Percentiles rank a stretch among this genome's conserved stretches.
phyloP scores from a whole-genome alignment of 352 stramenopile genomes.

The Globisporangium spinosum region DNA sequence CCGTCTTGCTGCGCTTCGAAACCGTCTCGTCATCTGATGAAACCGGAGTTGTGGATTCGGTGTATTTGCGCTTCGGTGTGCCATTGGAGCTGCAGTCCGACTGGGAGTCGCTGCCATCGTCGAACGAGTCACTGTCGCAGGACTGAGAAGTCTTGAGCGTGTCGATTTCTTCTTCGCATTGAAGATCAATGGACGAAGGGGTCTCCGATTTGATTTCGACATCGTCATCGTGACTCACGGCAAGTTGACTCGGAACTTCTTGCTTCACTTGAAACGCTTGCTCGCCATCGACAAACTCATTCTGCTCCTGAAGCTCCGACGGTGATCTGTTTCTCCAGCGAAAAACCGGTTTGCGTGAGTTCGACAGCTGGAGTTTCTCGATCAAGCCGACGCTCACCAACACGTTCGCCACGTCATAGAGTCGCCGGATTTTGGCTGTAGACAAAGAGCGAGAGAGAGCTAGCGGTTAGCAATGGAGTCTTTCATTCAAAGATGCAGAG shows the following conservation, averaged over 20 bases:
- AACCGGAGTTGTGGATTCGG: slow-evolving; percentile 18
- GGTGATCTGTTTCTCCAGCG: slow-evolving; percentile 58
- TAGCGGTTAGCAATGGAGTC: neutral
- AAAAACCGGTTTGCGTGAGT: slow-evolving; percentile 81
- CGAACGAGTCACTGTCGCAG: slow-evolving; percentile 56
- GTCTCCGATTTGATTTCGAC: slow-evolving; percentile 1
- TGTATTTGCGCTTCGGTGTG: slow-evolving; percentile 42
- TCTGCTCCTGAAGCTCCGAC: slow-evolving; percentile 14
- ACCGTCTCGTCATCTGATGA: slow-evolving; percentile 31
- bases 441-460: neutral
- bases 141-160: slow-evolving; percentile 53
- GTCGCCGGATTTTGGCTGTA: slow-evolving; percentile 91
- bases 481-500: neutral
- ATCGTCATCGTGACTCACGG: neutral
- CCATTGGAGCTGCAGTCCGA: slow-evolving; percentile 37
- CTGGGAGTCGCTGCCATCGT: slow-evolving; percentile 53
- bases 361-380: slow-evolving; percentile 83
- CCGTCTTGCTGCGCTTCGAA: slow-evolving; percentile 26
- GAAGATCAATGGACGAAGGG: slow-evolving; percentile 8
- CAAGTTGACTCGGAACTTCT: slow-evolving; percentile 11
- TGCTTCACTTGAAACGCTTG: slow-evolving; percentile 21
- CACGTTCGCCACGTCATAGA: slow-evolving; percentile 98
- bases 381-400: slow-evolving; percentile 91
- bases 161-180: slow-evolving; percentile 20
- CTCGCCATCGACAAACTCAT: slow-evolving; percentile 7